Percentiles rank a stretch among this genome's conserved stretches.
phyloP scores from a whole-genome alignment of 2,329 filamentous ascomycete genomes.

The Pyrenochaeta sp. region DNA sequence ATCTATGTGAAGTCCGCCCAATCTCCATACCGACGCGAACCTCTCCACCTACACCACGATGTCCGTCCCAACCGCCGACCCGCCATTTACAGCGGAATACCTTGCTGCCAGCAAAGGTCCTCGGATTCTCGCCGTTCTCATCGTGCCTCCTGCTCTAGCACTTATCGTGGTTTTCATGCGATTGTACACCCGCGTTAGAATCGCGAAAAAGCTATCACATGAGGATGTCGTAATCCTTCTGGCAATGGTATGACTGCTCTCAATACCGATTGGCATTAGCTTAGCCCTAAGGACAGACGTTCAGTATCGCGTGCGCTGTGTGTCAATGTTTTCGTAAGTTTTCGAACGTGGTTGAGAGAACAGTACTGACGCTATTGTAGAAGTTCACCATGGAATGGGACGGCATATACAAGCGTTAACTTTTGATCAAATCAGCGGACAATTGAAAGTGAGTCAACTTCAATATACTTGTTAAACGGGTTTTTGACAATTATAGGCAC shows the following conservation, averaged over 20 bases:
- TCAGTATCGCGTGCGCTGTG: constrained; percentile 24
- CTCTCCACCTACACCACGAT: neutral
- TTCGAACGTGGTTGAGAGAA: neutral
- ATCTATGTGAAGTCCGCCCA: neutral
- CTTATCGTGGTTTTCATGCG: constrained; percentile 14
- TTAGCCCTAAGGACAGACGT: constrained; percentile 9
- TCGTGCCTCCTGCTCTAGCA: constrained; percentile 18
- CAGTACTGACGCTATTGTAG: constrained; percentile 2
- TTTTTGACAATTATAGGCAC: constrained; percentile 10
- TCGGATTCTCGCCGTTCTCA: constrained; percentile 19
- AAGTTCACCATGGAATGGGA: constrained; percentile 27
- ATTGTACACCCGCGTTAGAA: constrained; percentile 18
- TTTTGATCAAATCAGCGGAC: constrained; percentile 17
- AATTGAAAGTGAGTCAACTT: constrained; percentile 17
- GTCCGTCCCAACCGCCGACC: neutral
- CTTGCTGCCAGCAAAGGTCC: constrained; percentile 22
- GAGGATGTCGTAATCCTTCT: constrained; percentile 22
- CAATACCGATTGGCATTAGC: neutral
- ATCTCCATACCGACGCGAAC: neutral
- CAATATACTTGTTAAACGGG: neutral
- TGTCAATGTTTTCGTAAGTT: constrained; percentile 26
- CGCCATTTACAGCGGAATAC: constrained; percentile 7
- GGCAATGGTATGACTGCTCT: constrained; percentile 14
- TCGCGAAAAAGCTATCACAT: constrained; percentile 19
- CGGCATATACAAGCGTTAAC: constrained; percentile 23